Evolutionary conservation across 2,329 filamentous ascomycete genomes (phyloP), one percentile per base, ranked within the genome.

Genomic region (Botryotinia calthae): DNA sequence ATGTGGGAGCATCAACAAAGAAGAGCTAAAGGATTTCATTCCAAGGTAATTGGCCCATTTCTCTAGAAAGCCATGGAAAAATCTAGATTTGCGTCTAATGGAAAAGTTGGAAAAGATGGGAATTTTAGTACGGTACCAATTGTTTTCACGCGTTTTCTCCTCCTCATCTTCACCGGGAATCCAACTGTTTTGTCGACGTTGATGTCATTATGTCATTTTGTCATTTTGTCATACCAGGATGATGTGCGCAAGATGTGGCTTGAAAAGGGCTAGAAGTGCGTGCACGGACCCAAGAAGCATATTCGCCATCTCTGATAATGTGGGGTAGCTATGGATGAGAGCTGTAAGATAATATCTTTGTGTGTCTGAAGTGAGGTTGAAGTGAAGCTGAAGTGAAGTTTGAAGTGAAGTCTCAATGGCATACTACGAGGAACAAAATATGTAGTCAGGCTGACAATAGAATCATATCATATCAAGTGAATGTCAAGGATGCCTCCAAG

Each of bases 31-130:
- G 31, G 2, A 25, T 48, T 10, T 34, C 1, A 1, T 51, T 51
- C 22, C 31, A 66, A 51, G 64, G 25, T 67, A 31, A 67, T 56
- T 56, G 69, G 54, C 44, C 31, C 20, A 65, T 56, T 44, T 28
- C 22, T 31, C 4, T 25, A 22, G 34, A 65, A 42, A 51, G 20
- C 22, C 4, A 28, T 44, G 28, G 66, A 40, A 42, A 65, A 65
- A 65, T 56, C 59, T 42, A 65, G 69, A 71, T 64, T 65, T 54
- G 18, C 14, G 14, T 56, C n/a, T 48, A 44, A 63, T 63, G 64
- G 64, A 71, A 71, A 62, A 71, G 69, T 71, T 63, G 69, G 69
- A 71, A 64, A 20, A 31, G 58, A 62, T 64, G 56, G 66, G 69
- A 71, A 20, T 66, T 4, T 40, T 62, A 54, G 48, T 7, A 54